These are phyloP conservation scores for Geotrichum reessii DNA, from an alignment of 1,139 yeast species.

Conservation along the genomic window DNA sequence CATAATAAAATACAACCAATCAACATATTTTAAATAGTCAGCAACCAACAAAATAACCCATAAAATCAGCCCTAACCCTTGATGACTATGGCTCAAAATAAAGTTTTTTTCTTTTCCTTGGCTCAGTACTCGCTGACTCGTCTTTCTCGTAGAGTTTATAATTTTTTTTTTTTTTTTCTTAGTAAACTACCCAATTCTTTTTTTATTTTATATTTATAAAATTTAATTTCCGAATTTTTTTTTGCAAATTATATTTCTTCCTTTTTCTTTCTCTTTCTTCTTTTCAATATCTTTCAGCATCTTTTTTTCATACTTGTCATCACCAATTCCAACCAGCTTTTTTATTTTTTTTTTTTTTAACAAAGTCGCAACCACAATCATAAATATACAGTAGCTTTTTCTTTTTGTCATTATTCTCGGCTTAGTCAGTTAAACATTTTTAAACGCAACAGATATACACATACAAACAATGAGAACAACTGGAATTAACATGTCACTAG, in stretches of 20 bases:
- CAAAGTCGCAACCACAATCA: too few relatives aligned
- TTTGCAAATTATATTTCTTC: not conserved
- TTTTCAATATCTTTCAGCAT: not conserved
- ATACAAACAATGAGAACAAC: constrained; percentile 17
- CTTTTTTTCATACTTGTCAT: not conserved
- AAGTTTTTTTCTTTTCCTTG: not conserved
- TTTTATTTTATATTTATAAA: not conserved
- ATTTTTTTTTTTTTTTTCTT: too few relatives aligned
- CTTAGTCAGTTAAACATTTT: not conserved
- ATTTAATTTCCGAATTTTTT: not conserved
- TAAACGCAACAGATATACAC: constrained; percentile 2
- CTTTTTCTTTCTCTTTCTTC: not conserved
- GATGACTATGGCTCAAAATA: not conserved
- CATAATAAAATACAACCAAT: not conserved
- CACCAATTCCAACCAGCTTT: not conserved
- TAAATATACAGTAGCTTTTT: not conserved
- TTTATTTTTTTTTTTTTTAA: too few relatives aligned
- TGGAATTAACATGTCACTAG: constrained; percentile 8
- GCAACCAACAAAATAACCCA: not conserved
- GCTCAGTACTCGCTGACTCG: not conserved
- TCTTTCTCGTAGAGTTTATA: not conserved
- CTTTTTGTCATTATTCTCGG: not conserved
- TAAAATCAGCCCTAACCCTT: not conserved
- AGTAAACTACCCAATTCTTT: too few relatives aligned
- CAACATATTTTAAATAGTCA: not conserved